Evolutionary conservation across 345 rosid species (phyloP).

Genomic region (Citrus mangshanensis): DNA sequence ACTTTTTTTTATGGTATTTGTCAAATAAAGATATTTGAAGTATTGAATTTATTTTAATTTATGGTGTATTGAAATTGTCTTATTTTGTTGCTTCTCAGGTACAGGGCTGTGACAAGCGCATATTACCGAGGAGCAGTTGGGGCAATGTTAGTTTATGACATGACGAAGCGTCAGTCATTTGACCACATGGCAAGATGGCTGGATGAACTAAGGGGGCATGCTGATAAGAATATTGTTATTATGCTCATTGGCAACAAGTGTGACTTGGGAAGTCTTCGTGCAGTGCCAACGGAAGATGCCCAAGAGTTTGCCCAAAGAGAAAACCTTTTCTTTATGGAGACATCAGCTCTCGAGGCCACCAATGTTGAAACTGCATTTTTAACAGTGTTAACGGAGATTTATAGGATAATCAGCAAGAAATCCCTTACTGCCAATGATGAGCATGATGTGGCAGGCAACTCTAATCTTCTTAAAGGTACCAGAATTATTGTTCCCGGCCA

Average conservation of each 20-base stretch:
- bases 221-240: conserved; percentile 75
- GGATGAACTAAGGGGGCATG: conserved; percentile 79
- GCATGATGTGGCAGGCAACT: conserved; percentile 29
- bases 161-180: conserved; percentile 84
- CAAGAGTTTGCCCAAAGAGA: conserved; percentile 87
- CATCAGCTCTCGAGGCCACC: conserved; percentile 79
- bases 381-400: conserved; percentile 67
- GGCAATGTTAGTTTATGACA: conserved; percentile 81
- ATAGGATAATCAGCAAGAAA: conserved; percentile 72
- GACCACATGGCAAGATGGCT: conserved; percentile 87
- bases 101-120: conserved; percentile 85
- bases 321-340: conserved; percentile 83
- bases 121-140: conserved; percentile 84
- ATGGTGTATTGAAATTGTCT: not conserved
- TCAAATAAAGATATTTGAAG: not conserved
- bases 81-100: conserved; percentile 37
- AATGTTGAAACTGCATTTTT: conserved; percentile 77
- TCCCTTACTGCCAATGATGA: conserved; percentile 53
- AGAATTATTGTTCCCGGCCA: conserved; percentile 60
- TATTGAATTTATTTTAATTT: not conserved
- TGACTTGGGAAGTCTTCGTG: conserved; percentile 69
- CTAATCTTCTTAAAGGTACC: conserved; percentile 67
- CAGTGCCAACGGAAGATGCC: conserved; percentile 77
- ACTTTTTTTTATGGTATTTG: not conserved
- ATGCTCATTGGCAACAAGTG: conserved; percentile 84